These are phyloP conservation scores for Orbilia oligospora DNA, from an alignment of 2,329 filamentous ascomycete genomes.

Conservation along the genomic window DNA sequence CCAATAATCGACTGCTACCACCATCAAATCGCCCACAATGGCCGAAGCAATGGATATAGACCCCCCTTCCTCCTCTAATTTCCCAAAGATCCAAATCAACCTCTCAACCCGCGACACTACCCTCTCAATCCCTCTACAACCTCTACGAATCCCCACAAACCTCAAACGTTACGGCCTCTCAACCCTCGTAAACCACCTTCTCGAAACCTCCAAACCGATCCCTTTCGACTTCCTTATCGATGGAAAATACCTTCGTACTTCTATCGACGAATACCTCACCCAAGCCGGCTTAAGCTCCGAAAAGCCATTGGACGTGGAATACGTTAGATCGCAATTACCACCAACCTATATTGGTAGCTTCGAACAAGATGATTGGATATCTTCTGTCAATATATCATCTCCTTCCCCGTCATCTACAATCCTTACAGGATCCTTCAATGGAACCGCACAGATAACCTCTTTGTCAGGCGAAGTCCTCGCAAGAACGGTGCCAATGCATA, in stretches of 20 bases:
- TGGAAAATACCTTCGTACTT: constrained; percentile 89
- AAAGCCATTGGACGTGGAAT: constrained; percentile 88
- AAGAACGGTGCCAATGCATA: constrained; percentile 78
- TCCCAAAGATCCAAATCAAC: constrained; percentile 76
- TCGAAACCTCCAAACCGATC: constrained; percentile 76
- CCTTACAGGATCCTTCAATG: constrained; percentile 94
- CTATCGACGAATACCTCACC: constrained; percentile 90
- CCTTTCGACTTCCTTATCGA: constrained; percentile 97
- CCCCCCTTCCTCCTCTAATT: background rate
- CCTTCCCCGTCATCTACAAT: constrained; percentile 76
- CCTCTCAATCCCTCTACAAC: constrained; percentile 72
- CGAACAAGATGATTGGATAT: constrained; percentile 98
- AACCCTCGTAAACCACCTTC: constrained; percentile 80
- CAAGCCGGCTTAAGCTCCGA: constrained; percentile 90
- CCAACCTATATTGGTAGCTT: constrained; percentile 92
- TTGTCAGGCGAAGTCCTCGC: constrained; percentile 87
- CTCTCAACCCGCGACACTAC: constrained; percentile 77
- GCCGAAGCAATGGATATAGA: constrained; percentile 52
- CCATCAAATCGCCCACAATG: constrained; percentile 6
- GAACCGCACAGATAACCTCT: constrained; percentile 89
- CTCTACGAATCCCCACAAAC: constrained; percentile 65
- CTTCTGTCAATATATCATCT: constrained; percentile 79
- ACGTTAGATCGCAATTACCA: constrained; percentile 90
- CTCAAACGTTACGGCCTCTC: constrained; percentile 80
- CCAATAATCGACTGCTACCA: background rate